Percentiles rank a stretch among this genome's conserved stretches.
Evolutionary conservation across 495 filamentous ascomycete genomes (phyloP).

Genomic region (Schizothecium vesticola): DNA sequence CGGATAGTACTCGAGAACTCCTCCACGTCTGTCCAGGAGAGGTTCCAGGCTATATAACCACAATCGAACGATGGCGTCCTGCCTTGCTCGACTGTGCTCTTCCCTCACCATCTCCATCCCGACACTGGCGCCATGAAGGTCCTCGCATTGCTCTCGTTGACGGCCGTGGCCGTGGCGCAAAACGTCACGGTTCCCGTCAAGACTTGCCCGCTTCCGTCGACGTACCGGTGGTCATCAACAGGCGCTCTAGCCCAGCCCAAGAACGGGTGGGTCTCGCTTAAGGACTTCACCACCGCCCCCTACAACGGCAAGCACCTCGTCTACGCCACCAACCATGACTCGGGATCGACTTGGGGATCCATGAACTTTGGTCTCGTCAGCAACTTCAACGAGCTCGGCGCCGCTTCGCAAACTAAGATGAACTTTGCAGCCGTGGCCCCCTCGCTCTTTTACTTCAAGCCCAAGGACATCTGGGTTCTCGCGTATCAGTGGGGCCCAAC

Average conservation of each 20-base stretch:
- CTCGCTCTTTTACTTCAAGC: slow-evolving; percentile 56
- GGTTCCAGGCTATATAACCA: not conserved
- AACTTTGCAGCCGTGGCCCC: slow-evolving; percentile 49
- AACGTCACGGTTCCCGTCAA: not conserved
- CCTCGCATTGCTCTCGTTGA: not conserved
- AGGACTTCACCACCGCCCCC: slow-evolving; percentile 52
- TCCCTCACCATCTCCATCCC: not conserved
- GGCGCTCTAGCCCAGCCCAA: slow-evolving; percentile 45
- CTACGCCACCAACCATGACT: slow-evolving; percentile 43
- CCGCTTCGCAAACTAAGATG: slow-evolving; percentile 51
- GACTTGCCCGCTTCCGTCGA: slow-evolving; percentile 48
- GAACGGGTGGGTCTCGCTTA: slow-evolving; percentile 50
- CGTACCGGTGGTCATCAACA: slow-evolving; percentile 51
- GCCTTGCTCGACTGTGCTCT: not conserved
- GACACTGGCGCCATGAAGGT: not conserved
- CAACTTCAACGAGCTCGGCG: slow-evolving; percentile 50
- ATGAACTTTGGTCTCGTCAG: slow-evolving; percentile 53
- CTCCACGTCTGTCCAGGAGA: not conserved
- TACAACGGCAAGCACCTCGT: slow-evolving; percentile 54
- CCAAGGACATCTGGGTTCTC: slow-evolving; percentile 56
- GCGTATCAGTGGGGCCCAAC: slow-evolving; percentile 57
- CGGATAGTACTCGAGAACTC: not conserved
- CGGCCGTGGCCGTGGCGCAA: not conserved
- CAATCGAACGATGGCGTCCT: not conserved
- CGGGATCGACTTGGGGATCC: slow-evolving; percentile 41